phyloP scores from a whole-genome alignment of 2,329 filamentous ascomycete species.

The Fusarium acutatum region DNA sequence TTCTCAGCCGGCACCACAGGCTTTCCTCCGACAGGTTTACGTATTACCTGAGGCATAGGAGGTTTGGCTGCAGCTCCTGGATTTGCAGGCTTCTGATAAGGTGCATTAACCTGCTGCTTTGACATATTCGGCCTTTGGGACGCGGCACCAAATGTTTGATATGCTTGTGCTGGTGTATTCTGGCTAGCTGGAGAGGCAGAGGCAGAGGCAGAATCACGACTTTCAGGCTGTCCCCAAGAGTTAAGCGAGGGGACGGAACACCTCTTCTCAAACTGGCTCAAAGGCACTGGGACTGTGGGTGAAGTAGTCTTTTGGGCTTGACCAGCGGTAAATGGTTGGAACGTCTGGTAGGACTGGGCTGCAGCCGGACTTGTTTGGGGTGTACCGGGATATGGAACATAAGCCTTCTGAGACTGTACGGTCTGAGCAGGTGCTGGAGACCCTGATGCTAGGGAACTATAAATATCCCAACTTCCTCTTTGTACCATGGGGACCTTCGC shows the following conservation, averaged over 20 bases:
- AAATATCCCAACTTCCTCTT: conserved; percentile 4
- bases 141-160: background rate
- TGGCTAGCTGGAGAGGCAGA: background rate
- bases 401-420: background rate
- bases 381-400: background rate
- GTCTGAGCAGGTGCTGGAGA: background rate
- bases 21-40: background rate
- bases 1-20: background rate
- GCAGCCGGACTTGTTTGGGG: background rate
- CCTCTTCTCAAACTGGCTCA: background rate
- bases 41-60: background rate
- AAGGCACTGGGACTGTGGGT: background rate
- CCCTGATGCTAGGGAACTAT: background rate
- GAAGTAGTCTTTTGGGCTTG: background rate
- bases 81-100: background rate
- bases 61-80: background rate
- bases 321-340: background rate
- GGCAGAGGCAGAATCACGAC: background rate
- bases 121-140: background rate
- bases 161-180: background rate
- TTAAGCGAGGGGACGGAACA: background rate
- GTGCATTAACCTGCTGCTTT: background rate
- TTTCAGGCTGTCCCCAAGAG: background rate
- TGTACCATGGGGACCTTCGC: background rate
- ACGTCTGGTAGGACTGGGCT: background rate